These are phyloP conservation scores for Isatis tinctoria DNA, from an alignment of 345 rosid genomes.

Conservation along the genomic window DNA sequence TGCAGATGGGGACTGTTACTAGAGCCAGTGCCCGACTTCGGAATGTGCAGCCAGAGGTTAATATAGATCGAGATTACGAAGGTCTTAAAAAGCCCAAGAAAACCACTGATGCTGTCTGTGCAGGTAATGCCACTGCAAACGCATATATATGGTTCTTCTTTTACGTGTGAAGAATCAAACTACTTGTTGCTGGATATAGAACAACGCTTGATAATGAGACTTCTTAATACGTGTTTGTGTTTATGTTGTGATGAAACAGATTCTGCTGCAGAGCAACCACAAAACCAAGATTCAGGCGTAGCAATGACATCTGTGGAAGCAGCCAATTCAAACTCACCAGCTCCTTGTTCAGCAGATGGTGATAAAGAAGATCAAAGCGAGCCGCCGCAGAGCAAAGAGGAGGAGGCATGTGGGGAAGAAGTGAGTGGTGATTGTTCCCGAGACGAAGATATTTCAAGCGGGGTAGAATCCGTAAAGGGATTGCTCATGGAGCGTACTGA, in stretches of 20 bases:
- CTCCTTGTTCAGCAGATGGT: constrained; percentile 31
- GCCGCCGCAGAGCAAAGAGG: constrained; percentile 3
- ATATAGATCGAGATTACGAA: constrained; percentile 66
- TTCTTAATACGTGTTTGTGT: neutral
- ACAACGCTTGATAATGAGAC: neutral
- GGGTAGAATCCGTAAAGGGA: constrained; percentile 44
- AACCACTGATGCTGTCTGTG: constrained; percentile 39
- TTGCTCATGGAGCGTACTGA: constrained; percentile 52
- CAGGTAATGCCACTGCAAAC: constrained; percentile 45
- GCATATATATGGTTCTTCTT: neutral
- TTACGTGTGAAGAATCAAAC: neutral
- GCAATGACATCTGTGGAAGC: constrained; percentile 39
- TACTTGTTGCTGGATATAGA: neutral
- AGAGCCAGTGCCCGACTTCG: constrained; percentile 93
- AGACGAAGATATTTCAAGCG: constrained; percentile 41
- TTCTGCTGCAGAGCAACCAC: constrained; percentile 50
- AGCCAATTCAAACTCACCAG: constrained; percentile 34
- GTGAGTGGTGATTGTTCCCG: constrained; percentile 17
- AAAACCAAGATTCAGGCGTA: constrained; percentile 40
- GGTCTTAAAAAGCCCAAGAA: constrained; percentile 82
- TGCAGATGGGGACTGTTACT: constrained; percentile 72
- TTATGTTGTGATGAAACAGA: constrained; percentile 26
- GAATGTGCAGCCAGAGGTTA: constrained; percentile 83
- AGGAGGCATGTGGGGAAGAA: neutral
- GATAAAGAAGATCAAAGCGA: constrained; percentile 24